Evolutionary conservation across 352 stramenopile species (phyloP).

Genomic region (Pythium rhizo-oryzae): DNA sequence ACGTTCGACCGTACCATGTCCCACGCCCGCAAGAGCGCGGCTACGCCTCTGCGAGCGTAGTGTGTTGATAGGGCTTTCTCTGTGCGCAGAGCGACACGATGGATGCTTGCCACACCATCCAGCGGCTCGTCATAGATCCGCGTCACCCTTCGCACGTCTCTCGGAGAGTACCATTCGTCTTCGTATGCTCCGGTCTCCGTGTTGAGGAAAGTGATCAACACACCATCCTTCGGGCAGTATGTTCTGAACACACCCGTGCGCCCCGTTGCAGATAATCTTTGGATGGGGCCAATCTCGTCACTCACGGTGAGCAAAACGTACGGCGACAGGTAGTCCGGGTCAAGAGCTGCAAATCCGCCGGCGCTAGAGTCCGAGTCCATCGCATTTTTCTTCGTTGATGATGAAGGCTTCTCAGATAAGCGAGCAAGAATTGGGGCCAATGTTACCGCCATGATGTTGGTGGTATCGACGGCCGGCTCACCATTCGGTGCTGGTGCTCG

Average conservation of each 20-base stretch:
- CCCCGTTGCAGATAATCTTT: constrained; percentile 62
- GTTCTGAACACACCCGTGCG: constrained; percentile 71
- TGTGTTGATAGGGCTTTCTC: constrained; percentile 84
- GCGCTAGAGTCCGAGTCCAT: background rate
- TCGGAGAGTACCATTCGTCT: constrained; percentile 78
- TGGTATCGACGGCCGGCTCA: constrained; percentile 38
- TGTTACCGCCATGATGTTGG: constrained; percentile 77
- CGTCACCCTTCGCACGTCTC: constrained; percentile 75
- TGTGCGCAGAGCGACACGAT: constrained; percentile 71
- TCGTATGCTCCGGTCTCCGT: constrained; percentile 86
- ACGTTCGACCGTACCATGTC: background rate
- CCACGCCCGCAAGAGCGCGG: constrained; percentile 38
- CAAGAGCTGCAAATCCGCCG: constrained; percentile 61
- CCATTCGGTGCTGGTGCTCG: constrained; percentile 9
- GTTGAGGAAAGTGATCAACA: constrained; percentile 85
- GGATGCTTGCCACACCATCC: constrained; percentile 68
- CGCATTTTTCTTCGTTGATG: constrained; percentile 18
- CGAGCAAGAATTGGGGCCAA: constrained; percentile 77
- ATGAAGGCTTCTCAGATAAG: constrained; percentile 29
- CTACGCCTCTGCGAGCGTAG: constrained; percentile 71
- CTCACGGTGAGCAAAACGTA: constrained; percentile 84
- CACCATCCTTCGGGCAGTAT: constrained; percentile 55
- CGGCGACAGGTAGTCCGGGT: constrained; percentile 69
- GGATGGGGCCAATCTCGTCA: constrained; percentile 65
- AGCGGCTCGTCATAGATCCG: constrained; percentile 83